Percentiles rank a stretch among this genome's conserved stretches.
Evolutionary conservation across 2,329 filamentous ascomycete species (phyloP).

Genomic region (Colletotrichum sp.): DNA sequence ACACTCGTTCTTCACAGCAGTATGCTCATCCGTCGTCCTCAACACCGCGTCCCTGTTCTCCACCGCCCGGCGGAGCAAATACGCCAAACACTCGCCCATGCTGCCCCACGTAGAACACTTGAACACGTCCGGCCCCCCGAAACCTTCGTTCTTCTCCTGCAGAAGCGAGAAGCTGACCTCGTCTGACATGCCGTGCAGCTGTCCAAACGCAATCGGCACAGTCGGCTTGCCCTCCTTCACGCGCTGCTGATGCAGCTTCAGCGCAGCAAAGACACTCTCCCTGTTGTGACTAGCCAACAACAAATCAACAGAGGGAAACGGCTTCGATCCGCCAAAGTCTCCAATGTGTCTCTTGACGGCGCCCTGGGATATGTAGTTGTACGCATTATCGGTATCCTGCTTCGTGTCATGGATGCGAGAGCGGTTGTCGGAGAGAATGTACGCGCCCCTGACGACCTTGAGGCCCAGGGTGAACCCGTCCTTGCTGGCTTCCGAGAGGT

Average conservation of each 20-base stretch:
- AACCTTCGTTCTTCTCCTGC: conserved; percentile 33
- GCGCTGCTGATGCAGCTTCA: conserved; percentile 47
- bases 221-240: conserved; percentile 37
- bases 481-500: conserved; percentile 49
- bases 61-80: conserved; percentile 38
- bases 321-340: conserved; percentile 40
- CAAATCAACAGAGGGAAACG: conserved; percentile 52
- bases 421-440: conserved; percentile 54
- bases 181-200: conserved; percentile 64
- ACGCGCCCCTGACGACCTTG: conserved; percentile 63
- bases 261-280: conserved; percentile 43
- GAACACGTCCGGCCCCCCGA: conserved; percentile 35
- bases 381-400: conserved; percentile 55
- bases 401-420: conserved; percentile 58
- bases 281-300: conserved; percentile 61
- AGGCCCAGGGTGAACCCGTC: conserved; percentile 58
- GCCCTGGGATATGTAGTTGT: conserved; percentile 53
- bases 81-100: conserved; percentile 42
- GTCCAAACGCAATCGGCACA: conserved; percentile 50
- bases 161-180: conserved; percentile 58
- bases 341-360: conserved; percentile 32
- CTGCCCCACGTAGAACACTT: conserved; percentile 47
- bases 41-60: conserved; percentile 40
- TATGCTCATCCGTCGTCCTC: conserved; percentile 34
- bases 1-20: conserved; percentile 32